Percentiles rank a stretch among this genome's conserved stretches.
These are phyloP conservation scores for Umbelopsis vinacea DNA, from an alignment of 192 early-diverging fungal genomes.

Conservation along the genomic window DNA sequence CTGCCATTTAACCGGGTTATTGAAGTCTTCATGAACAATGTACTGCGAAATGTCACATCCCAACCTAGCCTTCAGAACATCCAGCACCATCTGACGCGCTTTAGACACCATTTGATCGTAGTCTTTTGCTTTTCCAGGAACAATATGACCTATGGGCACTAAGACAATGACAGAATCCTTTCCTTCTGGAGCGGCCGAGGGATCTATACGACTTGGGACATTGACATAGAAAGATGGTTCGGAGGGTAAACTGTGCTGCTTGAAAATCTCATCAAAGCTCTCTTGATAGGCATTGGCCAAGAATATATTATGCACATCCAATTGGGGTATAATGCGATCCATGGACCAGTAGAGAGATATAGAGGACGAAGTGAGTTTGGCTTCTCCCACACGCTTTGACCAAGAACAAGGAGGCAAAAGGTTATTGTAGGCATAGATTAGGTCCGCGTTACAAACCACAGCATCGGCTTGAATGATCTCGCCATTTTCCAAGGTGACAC, in stretches of 20 bases:
- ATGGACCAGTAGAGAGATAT: conserved; percentile 61
- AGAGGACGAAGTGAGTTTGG: conserved; percentile 57
- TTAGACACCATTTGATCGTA: conserved; percentile 30
- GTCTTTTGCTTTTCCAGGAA: conserved; percentile 25
- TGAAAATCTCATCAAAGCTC: conserved; percentile 59
- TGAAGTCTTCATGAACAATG: conserved; percentile 54
- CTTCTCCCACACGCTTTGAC: conserved; percentile 35
- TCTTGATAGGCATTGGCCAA: conserved; percentile 53
- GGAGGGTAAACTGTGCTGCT: conserved; percentile 46
- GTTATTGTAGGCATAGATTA: conserved; percentile 55
- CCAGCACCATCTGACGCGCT: conserved; percentile 48
- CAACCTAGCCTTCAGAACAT: conserved; percentile 40
- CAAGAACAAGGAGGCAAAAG: conserved; percentile 50
- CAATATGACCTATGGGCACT: conserved; percentile 56
- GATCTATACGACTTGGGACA: conserved; percentile 56
- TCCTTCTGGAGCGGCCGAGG: conserved; percentile 48
- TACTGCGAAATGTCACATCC: conserved; percentile 36
- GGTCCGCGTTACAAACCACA: conserved; percentile 60
- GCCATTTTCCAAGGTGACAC: conserved; percentile 51
- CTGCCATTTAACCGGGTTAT: conserved; percentile 55
- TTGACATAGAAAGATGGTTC: conserved; percentile 62
- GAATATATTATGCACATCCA: conserved; percentile 63
- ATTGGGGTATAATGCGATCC: conserved; percentile 41
- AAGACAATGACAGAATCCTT: conserved; percentile 55
- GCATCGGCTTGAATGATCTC: conserved; percentile 51